Evolutionary conservation across 495 filamentous ascomycete species (phyloP), one percentile per base, ranked within the genome.

Genomic region (Geoglossum glabrum): DNA sequence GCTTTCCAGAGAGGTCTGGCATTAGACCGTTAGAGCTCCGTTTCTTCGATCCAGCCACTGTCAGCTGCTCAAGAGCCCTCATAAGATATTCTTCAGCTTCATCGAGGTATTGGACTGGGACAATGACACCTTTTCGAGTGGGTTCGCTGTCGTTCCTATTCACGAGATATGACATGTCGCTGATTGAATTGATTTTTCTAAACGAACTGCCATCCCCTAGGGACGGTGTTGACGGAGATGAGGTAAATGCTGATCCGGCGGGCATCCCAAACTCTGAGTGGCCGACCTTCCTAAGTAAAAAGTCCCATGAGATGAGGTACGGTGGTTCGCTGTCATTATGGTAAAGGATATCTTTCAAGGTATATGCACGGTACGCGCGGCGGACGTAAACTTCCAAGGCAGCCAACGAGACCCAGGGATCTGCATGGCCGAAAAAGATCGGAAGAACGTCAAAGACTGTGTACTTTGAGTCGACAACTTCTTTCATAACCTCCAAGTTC

Each of bases 391-490:
- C 89, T 66, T 98, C 93, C 28, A 97, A 76, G 46, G 93, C 86
- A 54, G 92, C 92, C 57, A 95, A 73, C 0, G 89, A 88, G 43
- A 98, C 92, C 89, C 90, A 97, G 13, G 86, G 85, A 66, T 98
- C 92, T 55, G 84, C 76, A 67, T 98, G 87, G 45, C 81, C 84
- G 64, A 98, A 98, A 79, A 98, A 98, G 43, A 82, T 79, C 9
- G 90, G 84, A 57, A 98, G 70, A 6, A 98, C 92, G 68, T 98
- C 92, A 65, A 95, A 96, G 59, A 98, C 90, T 47, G 90, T 97
- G 72, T 88, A 96, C 73, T 92, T 92, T 34, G 92, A 97, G 71
- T 98, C 92, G 50, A 98, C 86, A 47, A 98, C 92, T 68, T 98
- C 92, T 73, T 94, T 92, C 68, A 98, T 79, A 64, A 90, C 74